Percentiles rank a stretch among this genome's conserved stretches.
Evolutionary conservation across 1,284 basidiomycete species (phyloP).

Genomic region (Ganoderma sp.): DNA sequence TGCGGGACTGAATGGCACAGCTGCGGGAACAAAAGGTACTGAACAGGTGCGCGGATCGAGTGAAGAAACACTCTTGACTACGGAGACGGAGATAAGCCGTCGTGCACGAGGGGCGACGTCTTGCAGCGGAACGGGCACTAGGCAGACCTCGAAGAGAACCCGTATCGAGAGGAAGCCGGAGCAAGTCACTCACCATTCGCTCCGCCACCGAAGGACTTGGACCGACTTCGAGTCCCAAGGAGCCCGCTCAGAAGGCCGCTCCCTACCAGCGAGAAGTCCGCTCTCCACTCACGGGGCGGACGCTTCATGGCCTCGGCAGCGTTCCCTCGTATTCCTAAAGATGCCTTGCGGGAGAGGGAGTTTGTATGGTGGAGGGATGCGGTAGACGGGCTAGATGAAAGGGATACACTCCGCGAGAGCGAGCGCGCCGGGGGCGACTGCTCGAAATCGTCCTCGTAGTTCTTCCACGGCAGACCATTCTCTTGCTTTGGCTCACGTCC

Average conservation of each 20-base stretch:
- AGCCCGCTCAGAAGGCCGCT: conserved; percentile 33
- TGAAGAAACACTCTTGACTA: background rate
- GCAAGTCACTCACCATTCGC: conserved; percentile 12
- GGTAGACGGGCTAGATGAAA: conserved; percentile 31
- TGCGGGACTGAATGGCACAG: background rate
- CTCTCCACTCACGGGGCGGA: conserved; percentile 44
- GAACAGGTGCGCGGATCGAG: conserved; percentile 5
- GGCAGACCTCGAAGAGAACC: background rate
- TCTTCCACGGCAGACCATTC: conserved; percentile 16
- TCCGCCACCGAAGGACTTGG: conserved; percentile 31
- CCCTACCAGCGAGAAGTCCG: conserved; percentile 43
- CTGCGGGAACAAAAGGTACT: background rate
- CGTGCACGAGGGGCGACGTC: background rate
- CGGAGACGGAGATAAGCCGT: background rate
- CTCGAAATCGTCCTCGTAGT: conserved; percentile 16
- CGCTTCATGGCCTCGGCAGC: conserved; percentile 35
- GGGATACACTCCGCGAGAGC: conserved; percentile 27
- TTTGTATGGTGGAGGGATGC: conserved; percentile 7
- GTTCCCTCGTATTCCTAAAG: conserved; percentile 23
- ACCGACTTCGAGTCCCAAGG: conserved; percentile 32
- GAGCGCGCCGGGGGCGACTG: conserved; percentile 15
- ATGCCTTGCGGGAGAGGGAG: conserved; percentile 31
- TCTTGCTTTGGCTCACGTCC: conserved; percentile 9
- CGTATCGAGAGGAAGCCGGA: background rate
- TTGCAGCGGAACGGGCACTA: conserved; percentile 3